Base-by-base conservation (phyloP, 805 yeast species). In the Ogataea polymorpha region DNA sequence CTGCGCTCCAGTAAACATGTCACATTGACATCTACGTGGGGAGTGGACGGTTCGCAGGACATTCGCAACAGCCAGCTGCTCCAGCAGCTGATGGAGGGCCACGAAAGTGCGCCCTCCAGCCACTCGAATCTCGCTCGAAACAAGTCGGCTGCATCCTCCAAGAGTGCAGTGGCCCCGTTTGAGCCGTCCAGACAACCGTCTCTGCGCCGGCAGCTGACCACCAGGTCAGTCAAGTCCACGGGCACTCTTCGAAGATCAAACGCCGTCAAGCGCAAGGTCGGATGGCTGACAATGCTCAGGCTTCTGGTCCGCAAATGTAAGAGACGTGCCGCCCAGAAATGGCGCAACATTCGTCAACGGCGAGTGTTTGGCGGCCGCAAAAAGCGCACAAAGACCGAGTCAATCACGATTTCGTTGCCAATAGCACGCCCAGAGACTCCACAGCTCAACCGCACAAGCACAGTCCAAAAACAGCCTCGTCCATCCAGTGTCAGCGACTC, bases 201-300 rank as follows among this genome's bases (percentile, higher is more conserved):
- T 9, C 12, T 39, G 21, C 49, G 39, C 35, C 45, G 41, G 13
- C 25, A 32, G 26, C 30, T 25, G 10, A 20, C 20, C 13, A n/a
- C 18, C 13, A 16, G 31, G 23, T 15, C 26, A 17, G 23, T 15
- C 18, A 8, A 34, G 28, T n/a, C 34, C 37, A 7, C 29, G 12
- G 41, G 46, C 18, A 50, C 55, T 14, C 41, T 63, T 14, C 55
- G 49, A 30, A 47, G 67, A 35, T 49, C 62, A 0, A 60, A 60
- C 36, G 67, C 67, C 8, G 53, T 55, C n/a, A 55, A 51, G 36
- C 46, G 66, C 27, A 63, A 57, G 35, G 35, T 47, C 2, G 62
- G 63, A 3, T 58, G 66, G 60, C 33, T 63, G 10, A 48, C 57
- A 2, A 36, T 25, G 14, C 23, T 62, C 5, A 13, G 47, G 3